These are phyloP conservation scores for Sugiyamaella japonica DNA, from an alignment of 1,139 yeast genomes.

Conservation along the genomic window DNA sequence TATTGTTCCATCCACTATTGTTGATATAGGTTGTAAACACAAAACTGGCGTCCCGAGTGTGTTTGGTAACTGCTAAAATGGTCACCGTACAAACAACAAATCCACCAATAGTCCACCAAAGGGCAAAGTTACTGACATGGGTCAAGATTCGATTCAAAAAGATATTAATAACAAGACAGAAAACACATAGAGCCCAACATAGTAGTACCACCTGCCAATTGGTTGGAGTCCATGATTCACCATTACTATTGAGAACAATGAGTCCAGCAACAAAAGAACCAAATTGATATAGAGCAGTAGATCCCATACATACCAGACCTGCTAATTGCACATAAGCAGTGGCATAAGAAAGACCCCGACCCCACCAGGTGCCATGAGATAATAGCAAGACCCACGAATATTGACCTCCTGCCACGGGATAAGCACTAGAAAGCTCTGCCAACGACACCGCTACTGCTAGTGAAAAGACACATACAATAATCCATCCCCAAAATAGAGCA, in stretches of 20 bases:
- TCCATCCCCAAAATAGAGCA: conserved; percentile 72
- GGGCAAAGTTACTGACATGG: conserved; percentile 39
- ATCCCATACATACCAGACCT: conserved; percentile 33
- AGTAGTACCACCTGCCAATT: conserved; percentile 55
- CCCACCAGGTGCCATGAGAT: conserved; percentile 50
- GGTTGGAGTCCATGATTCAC: conserved; percentile 32
- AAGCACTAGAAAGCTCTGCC: conserved; percentile 54
- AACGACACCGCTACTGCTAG: conserved; percentile 49
- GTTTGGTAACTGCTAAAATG: conserved; percentile 28
- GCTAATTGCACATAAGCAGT: conserved; percentile 58
- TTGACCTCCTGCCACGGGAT: conserved; percentile 62
- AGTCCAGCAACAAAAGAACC: conserved; percentile 31
- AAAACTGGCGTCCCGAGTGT: conserved; percentile 47
- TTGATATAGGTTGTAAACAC: conserved; percentile 54
- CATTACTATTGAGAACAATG: conserved; percentile 26
- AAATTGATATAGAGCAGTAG: conserved; percentile 32
- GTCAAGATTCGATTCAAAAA: conserved; percentile 17
- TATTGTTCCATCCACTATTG: conserved; percentile 56
- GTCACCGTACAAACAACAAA: conserved; percentile 31
- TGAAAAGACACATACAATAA: conserved; percentile 54
- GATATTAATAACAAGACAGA: conserved; percentile 15
- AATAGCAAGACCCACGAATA: conserved; percentile 60
- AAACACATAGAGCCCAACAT: conserved; percentile 48
- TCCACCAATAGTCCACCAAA: conserved; percentile 32
- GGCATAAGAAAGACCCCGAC: conserved; percentile 48